Evolutionary conservation across 2,329 filamentous ascomycete species (phyloP).

Genomic region (Alternaria rosae): DNA sequence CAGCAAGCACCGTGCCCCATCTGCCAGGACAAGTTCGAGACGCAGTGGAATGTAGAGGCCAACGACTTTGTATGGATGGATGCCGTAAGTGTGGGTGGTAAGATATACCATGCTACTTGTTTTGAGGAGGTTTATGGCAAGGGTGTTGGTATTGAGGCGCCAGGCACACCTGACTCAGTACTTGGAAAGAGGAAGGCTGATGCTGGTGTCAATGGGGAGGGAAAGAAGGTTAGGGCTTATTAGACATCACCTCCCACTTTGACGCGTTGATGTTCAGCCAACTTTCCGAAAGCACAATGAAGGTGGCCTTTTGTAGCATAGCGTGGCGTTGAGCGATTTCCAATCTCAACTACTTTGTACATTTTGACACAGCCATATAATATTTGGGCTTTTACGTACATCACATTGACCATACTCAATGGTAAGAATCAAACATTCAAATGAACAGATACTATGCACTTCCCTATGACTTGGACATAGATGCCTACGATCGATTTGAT

Average conservation of each 20-base stretch:
- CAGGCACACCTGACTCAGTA: constrained; percentile 47
- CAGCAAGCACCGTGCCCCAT: constrained; percentile 86
- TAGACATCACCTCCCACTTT: not conserved
- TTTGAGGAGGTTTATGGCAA: constrained; percentile 68
- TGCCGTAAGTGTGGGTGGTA: constrained; percentile 76
- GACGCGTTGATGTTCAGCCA: not conserved
- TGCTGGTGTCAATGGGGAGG: constrained; percentile 28
- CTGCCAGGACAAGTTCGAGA: constrained; percentile 94
- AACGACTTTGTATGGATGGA: constrained; percentile 99
- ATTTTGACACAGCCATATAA: not conserved
- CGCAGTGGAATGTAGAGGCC: constrained; percentile 87
- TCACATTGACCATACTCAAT: not conserved
- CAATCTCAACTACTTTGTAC: not conserved
- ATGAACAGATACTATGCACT: too few species aligned
- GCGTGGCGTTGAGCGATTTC: constrained; percentile 17
- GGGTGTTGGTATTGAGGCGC: constrained; percentile 41
- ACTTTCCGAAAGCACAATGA: not conserved
- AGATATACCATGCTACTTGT: constrained; percentile 90
- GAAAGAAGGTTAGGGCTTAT: constrained; percentile 43
- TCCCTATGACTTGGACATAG: too few species aligned
- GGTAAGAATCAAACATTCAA: not conserved
- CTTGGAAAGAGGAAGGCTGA: constrained; percentile 49
- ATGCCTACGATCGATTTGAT: too few species aligned
- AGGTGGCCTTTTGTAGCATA: constrained; percentile 16
- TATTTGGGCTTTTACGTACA: not conserved